Base-by-base conservation (phyloP, 768 basidiomycete genomes). In the Serendipita sp. region DNA sequence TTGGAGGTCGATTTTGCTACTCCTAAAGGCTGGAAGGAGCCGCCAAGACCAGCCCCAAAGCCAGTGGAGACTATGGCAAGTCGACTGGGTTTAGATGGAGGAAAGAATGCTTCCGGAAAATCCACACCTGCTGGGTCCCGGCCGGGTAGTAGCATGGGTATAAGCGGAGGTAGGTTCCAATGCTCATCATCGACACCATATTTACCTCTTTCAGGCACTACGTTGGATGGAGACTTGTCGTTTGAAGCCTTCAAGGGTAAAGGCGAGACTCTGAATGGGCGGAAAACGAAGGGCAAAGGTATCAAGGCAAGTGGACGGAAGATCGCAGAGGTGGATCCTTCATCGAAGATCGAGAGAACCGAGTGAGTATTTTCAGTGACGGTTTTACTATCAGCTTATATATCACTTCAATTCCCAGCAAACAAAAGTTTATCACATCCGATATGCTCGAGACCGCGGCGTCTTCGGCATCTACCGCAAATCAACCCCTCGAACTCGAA, bases 1-100 rank as follows among this genome's bases (percentile, higher is more conserved):
- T 83, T 99, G 1, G 94, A 97, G 75, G 96, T 98, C 64, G 96
- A 99, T 73, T 98, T 98, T 72, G 96, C 89, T 0, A 76, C 93
- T 0, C 95, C 95, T 0, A 73, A 77, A 46, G 77, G 76, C 45
- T 99, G 98, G 72, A 88, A 93, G 41, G 96, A 98, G 73, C 96
- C 96, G 1, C 87, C 92, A 68, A 82, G 88, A 53, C 86, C 87
- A 0, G 88, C 90, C 69, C 83, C 92, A 2, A 81, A 83, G 2
- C 85, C 92, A 0, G 86, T 86, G 2, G 73, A 86, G 24, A 96
- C 95, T 2, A 98, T 99, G 95, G 93, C 93, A 2, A 88, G 88
- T 35, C 56, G 56, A n/a, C 35, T 60, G 16, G 56, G 56, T 18
- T 66, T 66, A 53, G 68, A 58, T 11, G 69, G 46, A 3, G 67